Evolutionary conservation across 2,329 filamentous ascomycete species (phyloP), one percentile per base, ranked within the genome.

Genomic region (Fusarium mangiferae): DNA sequence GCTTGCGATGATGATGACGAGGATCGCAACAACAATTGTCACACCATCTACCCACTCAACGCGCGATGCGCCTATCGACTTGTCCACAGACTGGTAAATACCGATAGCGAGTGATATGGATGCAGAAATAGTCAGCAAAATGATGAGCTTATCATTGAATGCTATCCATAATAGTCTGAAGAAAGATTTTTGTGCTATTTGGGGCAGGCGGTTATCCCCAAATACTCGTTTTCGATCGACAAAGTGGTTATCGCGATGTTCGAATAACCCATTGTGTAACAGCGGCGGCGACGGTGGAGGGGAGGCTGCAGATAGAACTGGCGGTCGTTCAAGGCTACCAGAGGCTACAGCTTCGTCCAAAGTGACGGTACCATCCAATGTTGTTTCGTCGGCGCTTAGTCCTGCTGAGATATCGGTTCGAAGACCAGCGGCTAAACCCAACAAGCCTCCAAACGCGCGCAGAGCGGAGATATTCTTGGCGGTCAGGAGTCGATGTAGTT

Each of bases 1-100:
- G 69, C 92, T 93, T 26, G 94, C 93, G 26, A 92, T 81, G 7
- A 95, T 91, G 52, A 95, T 93, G 72, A 95, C 91, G 22, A 92
- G 80, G 68, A 95, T 94, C 57, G 93, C 93, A 28, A 92, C 88
- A 48, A 94, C 91, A 72, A 95, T 94, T 13, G 93, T 93, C 17
- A 95, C 90, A 72, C 93, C 93, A 81, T 96, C 93, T 10, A 95
- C 91, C 93, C 93, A 96, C 80, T 95, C 91, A 18, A 94, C 90
- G 41, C 87, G 87, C 11, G 90, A 84, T 44, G 83, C 79, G 45
- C 81, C 84, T 10, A 85, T 81, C 6, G 87, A 66, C 28, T 70
- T 86, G 22, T 88, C 90, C 57, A 92, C 86, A 3, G 92, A 91
- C 78, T 95, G 91, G 76, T 94, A 94, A 4, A 95, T 88, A 51